Evolutionary conservation across 768 basidiomycete species (phyloP).

Genomic region (Hericium coralloides): DNA sequence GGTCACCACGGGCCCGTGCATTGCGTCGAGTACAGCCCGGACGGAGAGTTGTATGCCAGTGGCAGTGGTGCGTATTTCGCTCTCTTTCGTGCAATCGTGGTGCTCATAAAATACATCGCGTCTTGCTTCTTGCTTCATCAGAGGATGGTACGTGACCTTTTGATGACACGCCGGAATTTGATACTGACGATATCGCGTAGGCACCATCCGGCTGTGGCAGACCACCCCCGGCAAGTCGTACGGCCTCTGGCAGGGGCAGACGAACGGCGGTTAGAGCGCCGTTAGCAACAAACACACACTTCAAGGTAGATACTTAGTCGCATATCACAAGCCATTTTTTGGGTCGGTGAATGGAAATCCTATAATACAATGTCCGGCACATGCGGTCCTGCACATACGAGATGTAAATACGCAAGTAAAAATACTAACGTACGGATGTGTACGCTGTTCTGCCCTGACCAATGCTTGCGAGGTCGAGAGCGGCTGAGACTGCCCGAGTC

Average conservation of each 20-base stretch:
- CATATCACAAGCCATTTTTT: neutral
- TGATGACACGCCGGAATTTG: neutral
- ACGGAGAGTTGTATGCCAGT: constrained; percentile 95
- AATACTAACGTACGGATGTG: no score
- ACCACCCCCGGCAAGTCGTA: constrained; percentile 91
- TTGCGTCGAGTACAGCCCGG: constrained; percentile 88
- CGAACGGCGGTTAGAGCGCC: constrained; percentile 29
- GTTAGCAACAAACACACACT: neutral
- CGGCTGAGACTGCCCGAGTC: no score
- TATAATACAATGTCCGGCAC: neutral
- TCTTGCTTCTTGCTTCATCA: constrained; percentile 21
- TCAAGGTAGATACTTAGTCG: neutral
- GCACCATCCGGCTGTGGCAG: constrained; percentile 96
- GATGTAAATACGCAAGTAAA: neutral
- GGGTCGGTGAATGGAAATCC: neutral
- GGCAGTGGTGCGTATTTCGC: constrained; percentile 55
- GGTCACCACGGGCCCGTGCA: constrained; percentile 98
- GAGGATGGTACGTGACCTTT: constrained; percentile 57
- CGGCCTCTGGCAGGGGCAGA: constrained; percentile 75
- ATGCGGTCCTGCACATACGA: neutral
- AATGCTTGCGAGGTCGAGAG: no score
- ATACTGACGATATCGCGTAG: constrained; percentile 28
- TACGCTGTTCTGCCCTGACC: no score
- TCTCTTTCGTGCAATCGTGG: neutral
- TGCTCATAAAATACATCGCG: constrained; percentile 3